Percentiles rank a stretch among this genome's conserved stretches.
phyloP scores from a whole-genome alignment of 1,139 yeast genomes.

The Candida neerlandica region DNA sequence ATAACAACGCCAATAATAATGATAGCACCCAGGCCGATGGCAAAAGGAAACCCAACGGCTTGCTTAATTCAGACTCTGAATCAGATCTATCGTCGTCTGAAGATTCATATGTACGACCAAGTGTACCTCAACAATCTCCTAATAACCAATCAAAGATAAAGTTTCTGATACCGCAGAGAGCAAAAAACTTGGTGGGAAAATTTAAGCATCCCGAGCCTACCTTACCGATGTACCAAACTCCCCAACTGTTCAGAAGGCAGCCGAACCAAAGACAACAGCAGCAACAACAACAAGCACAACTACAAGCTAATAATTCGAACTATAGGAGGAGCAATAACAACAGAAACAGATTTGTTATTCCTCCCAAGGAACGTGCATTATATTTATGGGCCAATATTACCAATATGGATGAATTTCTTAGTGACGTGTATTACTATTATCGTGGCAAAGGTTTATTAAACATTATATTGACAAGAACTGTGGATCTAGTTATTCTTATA shows the following conservation, averaged over 20 bases:
- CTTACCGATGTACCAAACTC: conserved; percentile 12
- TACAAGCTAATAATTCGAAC: conserved; percentile 13
- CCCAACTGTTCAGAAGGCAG: conserved; percentile 13
- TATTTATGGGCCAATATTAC: conserved; percentile 97
- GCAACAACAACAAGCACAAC: conserved; percentile 7
- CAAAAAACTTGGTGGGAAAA: conserved; percentile 6
- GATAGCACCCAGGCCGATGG: not conserved
- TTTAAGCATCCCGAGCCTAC: conserved; percentile 6
- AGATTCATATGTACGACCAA: conserved; percentile 18
- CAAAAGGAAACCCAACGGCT: conserved; percentile 13
- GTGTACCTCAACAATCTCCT: conserved; percentile 2
- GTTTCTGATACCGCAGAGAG: conserved; percentile 14
- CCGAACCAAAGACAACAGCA: conserved; percentile 9
- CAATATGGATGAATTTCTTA: conserved; percentile 81
- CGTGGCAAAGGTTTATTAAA: conserved; percentile 83
- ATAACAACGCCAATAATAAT: not conserved
- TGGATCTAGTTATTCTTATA: conserved; percentile 71
- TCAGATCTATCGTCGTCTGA: conserved; percentile 33
- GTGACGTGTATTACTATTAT: conserved; percentile 82
- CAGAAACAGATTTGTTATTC: conserved; percentile 31
- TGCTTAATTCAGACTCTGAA: conserved; percentile 39
- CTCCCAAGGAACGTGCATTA: conserved; percentile 77
- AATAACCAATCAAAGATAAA: conserved; percentile 9
- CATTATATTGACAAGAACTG: conserved; percentile 62
- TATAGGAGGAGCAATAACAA: conserved; percentile 17